These are phyloP conservation scores for Lodderomyces beijingensis DNA, from an alignment of 1,139 yeast genomes.

Conservation along the genomic window DNA sequence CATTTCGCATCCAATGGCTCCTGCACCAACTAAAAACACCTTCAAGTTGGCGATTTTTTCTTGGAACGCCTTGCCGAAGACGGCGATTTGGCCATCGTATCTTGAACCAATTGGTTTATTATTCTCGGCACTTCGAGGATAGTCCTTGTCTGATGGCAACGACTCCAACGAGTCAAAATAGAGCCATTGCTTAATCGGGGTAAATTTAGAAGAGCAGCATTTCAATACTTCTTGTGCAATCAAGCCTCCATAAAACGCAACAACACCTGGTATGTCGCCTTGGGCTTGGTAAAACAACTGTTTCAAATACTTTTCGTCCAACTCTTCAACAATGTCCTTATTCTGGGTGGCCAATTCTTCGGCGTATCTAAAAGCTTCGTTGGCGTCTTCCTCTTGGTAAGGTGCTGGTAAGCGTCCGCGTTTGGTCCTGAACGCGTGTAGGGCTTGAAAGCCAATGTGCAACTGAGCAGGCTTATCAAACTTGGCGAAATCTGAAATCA, in stretches of 20 bases:
- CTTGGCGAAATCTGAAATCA: slow-evolving; percentile 86
- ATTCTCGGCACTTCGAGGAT: slow-evolving; percentile 62
- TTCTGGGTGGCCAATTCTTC: slow-evolving; percentile 55
- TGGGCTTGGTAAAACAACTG: slow-evolving; percentile 81
- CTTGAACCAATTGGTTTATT: slow-evolving; percentile 76
- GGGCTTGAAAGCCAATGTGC: slow-evolving; percentile 89
- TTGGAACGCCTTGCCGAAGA: slow-evolving; percentile 79
- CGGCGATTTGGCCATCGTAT: slow-evolving; percentile 92
- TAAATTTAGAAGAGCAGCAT: slow-evolving; percentile 90
- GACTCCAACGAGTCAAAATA: slow-evolving; percentile 95
- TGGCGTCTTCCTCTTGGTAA: slow-evolving; percentile 69
- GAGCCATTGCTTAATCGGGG: slow-evolving; percentile 85
- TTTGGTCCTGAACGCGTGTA: slow-evolving; percentile 65
- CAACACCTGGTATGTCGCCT: slow-evolving; percentile 89
- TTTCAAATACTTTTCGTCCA: slow-evolving; percentile 63
- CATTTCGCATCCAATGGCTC: slow-evolving; percentile 99
- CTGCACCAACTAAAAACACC: slow-evolving; percentile 92
- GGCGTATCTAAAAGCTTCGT: slow-evolving; percentile 58
- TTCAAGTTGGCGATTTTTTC: slow-evolving; percentile 68
- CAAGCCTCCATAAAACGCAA: slow-evolving; percentile 90
- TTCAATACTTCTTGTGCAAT: slow-evolving; percentile 96
- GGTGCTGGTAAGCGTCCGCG: slow-evolving; percentile 77
- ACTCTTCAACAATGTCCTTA: slow-evolving; percentile 51
- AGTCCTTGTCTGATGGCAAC: slow-evolving; percentile 58
- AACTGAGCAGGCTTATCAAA: slow-evolving; percentile 87